These are phyloP conservation scores for Heritiera fomes DNA, from an alignment of 345 rosid species.

Conservation along the genomic window DNA sequence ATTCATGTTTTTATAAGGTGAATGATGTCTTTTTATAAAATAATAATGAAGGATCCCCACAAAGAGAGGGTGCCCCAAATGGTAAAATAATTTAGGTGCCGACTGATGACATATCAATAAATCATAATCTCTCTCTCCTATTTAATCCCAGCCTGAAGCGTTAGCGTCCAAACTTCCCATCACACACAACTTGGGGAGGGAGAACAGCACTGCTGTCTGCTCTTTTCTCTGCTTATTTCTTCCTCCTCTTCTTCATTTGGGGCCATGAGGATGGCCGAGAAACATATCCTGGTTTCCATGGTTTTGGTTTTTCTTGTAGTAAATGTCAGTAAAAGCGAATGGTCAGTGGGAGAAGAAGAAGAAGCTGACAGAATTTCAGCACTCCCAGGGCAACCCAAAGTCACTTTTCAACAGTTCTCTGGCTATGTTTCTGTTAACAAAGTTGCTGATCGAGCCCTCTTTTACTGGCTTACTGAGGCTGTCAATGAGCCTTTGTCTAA, in stretches of 20 bases:
- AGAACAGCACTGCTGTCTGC: too few species aligned
- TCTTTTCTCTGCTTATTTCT: background rate
- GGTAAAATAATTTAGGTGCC: background rate
- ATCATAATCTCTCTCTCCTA: constrained; percentile 24
- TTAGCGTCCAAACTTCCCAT: constrained; percentile 18
- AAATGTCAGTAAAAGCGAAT: constrained; percentile 12
- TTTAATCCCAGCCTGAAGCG: constrained; percentile 29
- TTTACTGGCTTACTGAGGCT: constrained; percentile 96
- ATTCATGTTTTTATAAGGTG: too few species aligned
- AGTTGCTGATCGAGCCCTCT: constrained; percentile 77
- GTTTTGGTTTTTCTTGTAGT: constrained; percentile 24
- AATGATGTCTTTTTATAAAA: too few species aligned
- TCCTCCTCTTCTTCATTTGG: constrained; percentile 2
- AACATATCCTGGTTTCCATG: constrained; percentile 33
- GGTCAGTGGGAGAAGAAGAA: constrained; percentile 38
- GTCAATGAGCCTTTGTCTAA: constrained; percentile 48
- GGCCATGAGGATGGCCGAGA: constrained; percentile 37
- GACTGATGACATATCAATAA: constrained; percentile 9
- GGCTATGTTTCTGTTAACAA: constrained; percentile 81
- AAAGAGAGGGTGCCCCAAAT: constrained; percentile 4
- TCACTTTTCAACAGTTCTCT: constrained; percentile 84
- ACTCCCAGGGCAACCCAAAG: constrained; percentile 94
- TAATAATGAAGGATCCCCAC: too few species aligned
- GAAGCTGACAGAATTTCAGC: constrained; percentile 69
- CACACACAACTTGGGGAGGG: background rate